These are phyloP conservation scores for Bruguiera sexangula DNA, from an alignment of 345 rosid genomes.

Conservation along the genomic window DNA sequence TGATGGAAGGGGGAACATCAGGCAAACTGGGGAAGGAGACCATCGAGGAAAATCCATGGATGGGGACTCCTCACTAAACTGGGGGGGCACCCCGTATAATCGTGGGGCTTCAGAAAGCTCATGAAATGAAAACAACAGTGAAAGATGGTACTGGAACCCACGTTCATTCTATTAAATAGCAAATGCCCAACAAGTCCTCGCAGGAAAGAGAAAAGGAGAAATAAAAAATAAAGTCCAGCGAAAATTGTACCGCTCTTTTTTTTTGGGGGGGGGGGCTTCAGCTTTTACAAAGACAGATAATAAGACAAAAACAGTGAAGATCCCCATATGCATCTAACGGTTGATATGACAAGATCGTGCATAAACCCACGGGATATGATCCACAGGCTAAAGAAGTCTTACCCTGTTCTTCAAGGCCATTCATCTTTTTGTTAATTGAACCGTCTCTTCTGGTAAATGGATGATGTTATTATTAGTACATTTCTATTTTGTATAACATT, in stretches of 20 bases:
- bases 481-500: no score
- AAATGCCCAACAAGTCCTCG: no score
- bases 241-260: not conserved
- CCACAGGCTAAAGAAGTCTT: not conserved
- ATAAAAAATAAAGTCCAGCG: not conserved
- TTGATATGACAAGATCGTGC: not conserved
- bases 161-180: no score
- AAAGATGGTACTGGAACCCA: not conserved
- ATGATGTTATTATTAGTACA: no score
- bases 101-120: not conserved
- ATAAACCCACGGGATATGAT: not conserved
- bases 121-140: not conserved
- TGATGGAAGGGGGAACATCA: not conserved
- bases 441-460: no score
- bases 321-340: conserved; percentile 15
- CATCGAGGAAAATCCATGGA: conserved; percentile 14
- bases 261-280: not conserved
- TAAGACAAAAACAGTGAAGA: conserved; percentile 10
- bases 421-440: not conserved
- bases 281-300: not conserved
- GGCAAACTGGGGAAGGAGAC: not conserved
- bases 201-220: no score
- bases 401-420: not conserved
- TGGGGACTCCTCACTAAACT: conserved; percentile 19
- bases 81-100: not conserved